These are phyloP conservation scores for Lepraria neglecta DNA, from an alignment of 495 filamentous ascomycete species.

Conservation along the genomic window DNA sequence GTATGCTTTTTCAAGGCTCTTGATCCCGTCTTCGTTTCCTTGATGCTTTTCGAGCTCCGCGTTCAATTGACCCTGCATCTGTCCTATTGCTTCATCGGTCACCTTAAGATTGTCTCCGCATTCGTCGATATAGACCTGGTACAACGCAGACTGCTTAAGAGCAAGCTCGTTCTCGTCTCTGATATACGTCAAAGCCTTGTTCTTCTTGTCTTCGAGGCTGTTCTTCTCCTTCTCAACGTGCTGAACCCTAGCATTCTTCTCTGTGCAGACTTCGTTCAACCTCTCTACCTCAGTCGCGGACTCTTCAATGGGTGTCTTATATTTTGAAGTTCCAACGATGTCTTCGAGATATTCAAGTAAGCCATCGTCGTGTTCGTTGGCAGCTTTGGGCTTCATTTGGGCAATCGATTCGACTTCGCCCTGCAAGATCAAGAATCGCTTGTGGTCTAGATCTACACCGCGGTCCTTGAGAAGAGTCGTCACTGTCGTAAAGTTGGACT, in stretches of 20 bases:
- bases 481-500: conserved; percentile 85
- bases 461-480: conserved; percentile 80
- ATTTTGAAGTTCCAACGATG: conserved; percentile 96
- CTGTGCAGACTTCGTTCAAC: conserved; percentile 87
- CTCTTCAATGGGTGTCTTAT: conserved; percentile 95
- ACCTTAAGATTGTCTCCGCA: conserved; percentile 83
- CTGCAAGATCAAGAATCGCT: conserved; percentile 94
- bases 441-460: conserved; percentile 94
- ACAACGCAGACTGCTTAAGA: conserved; percentile 79
- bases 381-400: conserved; percentile 97
- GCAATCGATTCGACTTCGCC: conserved; percentile 98
- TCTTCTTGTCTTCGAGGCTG: conserved; percentile 87
- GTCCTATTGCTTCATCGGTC: conserved; percentile 79
- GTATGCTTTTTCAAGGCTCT: conserved; percentile 78
- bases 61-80: conserved; percentile 84
- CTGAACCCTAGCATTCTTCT: conserved; percentile 90
- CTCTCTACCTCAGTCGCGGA: conserved; percentile 80
- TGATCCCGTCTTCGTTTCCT: conserved; percentile 87
- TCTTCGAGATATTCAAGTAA: conserved; percentile 95
- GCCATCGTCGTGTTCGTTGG: conserved; percentile 90
- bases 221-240: conserved; percentile 98
- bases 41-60: conserved; percentile 85
- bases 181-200: conserved; percentile 83
- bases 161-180: conserved; percentile 88
- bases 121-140: conserved; percentile 83